phyloP scores from a whole-genome alignment of 179 eudicot species.

The Spergularia azorica region DNA sequence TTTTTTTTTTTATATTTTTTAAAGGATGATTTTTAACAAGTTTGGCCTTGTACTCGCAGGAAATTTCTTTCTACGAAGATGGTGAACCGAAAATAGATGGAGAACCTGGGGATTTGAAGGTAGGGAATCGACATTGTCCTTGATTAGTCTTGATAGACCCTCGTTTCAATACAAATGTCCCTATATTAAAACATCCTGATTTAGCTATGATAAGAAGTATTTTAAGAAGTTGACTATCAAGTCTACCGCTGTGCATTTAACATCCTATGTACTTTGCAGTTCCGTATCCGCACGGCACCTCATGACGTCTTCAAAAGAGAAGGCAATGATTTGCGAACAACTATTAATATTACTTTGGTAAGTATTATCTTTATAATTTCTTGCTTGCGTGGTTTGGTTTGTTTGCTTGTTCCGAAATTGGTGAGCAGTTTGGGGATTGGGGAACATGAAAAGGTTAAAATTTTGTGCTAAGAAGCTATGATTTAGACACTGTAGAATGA shows the following conservation, averaged over 20 bases:
- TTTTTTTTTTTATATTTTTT: no score
- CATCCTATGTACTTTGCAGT: slow-evolving; percentile 45
- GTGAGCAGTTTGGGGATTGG: neutral
- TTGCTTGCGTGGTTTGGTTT: neutral
- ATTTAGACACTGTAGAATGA: neutral
- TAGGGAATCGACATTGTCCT: slow-evolving; percentile 23
- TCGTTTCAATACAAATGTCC: neutral
- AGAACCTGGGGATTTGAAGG: slow-evolving; percentile 83
- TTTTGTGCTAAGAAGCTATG: neutral
- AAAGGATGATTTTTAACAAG: neutral
- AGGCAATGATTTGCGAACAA: slow-evolving; percentile 81
- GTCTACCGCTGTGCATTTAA: neutral
- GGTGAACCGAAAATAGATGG: slow-evolving; percentile 95
- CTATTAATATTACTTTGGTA: slow-evolving; percentile 89
- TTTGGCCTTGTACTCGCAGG: slow-evolving; percentile 44
- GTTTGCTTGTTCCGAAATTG: neutral
- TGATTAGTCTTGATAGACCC: neutral
- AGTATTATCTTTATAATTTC: slow-evolving; percentile 16
- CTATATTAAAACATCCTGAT: neutral
- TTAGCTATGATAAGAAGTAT: neutral
- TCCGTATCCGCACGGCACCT: slow-evolving; percentile 88
- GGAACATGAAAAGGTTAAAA: neutral
- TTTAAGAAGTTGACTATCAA: neutral
- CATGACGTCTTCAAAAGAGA: slow-evolving; percentile 87
- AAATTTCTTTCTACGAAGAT: slow-evolving; percentile 83